Conservation (phyloP, 2,329 filamentous ascomycete genomes). For the Rhynchosporium graminicola region DNA sequence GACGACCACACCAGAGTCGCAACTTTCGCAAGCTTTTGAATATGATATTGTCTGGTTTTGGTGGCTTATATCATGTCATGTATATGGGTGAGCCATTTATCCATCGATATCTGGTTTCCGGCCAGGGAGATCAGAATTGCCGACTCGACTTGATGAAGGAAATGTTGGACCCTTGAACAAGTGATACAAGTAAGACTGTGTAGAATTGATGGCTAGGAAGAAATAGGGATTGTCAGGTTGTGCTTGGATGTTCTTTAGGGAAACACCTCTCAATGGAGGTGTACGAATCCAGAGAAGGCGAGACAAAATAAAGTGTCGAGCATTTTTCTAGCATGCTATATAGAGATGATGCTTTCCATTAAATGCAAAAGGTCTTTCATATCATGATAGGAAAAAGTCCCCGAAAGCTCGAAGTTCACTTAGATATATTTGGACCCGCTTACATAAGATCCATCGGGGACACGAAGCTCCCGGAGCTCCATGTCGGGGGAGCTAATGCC, state of each 20-base stretch:
- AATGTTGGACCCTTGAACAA: background rate
- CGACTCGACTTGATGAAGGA: background rate
- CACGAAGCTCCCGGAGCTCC: constrained; percentile 5
- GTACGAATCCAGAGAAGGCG: too few species aligned
- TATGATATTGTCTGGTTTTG: background rate
- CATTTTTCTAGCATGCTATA: too few species aligned
- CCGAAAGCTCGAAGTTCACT: too few species aligned
- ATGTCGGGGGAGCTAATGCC: too few species aligned
- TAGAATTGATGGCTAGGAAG: too few species aligned
- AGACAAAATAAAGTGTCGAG: too few species aligned
- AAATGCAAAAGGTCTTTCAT: too few species aligned
- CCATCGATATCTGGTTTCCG: background rate
- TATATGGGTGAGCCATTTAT: constrained; percentile 2
- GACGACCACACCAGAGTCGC: background rate
- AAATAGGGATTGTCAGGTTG: too few species aligned
- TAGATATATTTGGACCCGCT: background rate
- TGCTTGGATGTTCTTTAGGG: too few species aligned
- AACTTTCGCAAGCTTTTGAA: background rate
- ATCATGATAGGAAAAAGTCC: too few species aligned
- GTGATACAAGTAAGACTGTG: background rate
- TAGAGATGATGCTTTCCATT: too few species aligned
- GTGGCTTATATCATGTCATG: background rate
- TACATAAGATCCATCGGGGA: constrained; percentile 1
- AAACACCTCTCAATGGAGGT: too few species aligned
- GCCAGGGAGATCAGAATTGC: constrained; percentile 1